These are phyloP conservation scores for Talaromyces sp. DNA, from an alignment of 2,329 filamentous ascomycete genomes.

Conservation along the genomic window DNA sequence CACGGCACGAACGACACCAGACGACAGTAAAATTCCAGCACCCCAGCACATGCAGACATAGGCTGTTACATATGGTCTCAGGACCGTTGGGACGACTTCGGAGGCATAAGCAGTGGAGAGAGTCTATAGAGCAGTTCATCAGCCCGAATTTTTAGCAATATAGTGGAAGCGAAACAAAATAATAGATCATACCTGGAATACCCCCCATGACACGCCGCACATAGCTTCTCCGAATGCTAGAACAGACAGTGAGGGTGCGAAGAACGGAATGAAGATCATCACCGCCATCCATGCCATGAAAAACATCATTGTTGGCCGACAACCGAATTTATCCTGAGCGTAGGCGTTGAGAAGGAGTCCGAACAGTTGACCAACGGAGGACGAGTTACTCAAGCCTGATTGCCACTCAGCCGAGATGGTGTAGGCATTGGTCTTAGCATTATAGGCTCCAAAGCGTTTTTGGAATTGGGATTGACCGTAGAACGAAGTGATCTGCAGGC, in stretches of 20 bases:
- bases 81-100: constrained; percentile 45
- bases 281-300: constrained; percentile 46
- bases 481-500: constrained; percentile 10
- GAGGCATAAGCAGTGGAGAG: constrained; percentile 47
- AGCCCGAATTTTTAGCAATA: background rate
- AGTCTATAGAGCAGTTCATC: constrained; percentile 47
- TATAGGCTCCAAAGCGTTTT: constrained; percentile 7
- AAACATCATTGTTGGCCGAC: constrained; percentile 49
- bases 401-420: constrained; percentile 34
- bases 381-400: constrained; percentile 44
- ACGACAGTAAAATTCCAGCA: constrained; percentile 49
- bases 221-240: constrained; percentile 50
- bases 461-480: constrained; percentile 17
- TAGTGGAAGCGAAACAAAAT: background rate
- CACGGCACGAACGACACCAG: constrained; percentile 50
- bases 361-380: constrained; percentile 46
- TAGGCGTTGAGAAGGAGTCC: constrained; percentile 51
- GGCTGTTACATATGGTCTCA: constrained; percentile 45
- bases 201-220: constrained; percentile 34
- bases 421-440: background rate
- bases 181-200: constrained; percentile 4
- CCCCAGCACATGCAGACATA: constrained; percentile 48
- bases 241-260: constrained; percentile 45
- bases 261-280: constrained; percentile 52
- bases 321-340: constrained; percentile 51